Conservation (phyloP, 768 basidiomycete genomes). For the Termitomyces sp. region DNA sequence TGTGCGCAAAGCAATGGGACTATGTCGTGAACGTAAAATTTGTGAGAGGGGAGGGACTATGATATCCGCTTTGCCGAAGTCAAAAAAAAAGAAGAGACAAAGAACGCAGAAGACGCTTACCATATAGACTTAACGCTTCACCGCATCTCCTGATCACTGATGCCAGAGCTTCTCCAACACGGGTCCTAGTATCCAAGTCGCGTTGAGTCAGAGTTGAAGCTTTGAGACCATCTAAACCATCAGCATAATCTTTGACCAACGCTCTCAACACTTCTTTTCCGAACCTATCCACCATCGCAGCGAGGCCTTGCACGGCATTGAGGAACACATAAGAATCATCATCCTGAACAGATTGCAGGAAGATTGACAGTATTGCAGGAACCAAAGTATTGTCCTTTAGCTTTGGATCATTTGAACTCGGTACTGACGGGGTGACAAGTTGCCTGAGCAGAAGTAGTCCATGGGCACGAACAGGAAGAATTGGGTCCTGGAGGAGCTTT, state of each 20-base stretch:
- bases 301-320: constrained; percentile 86
- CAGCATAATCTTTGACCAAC: constrained; percentile 63
- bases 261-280: constrained; percentile 67
- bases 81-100: background rate
- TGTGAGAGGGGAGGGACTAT: constrained; percentile 69
- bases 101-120: constrained; percentile 33
- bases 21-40: constrained; percentile 48
- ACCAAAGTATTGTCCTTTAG: constrained; percentile 53
- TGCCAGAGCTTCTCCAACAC: constrained; percentile 83
- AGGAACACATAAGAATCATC: constrained; percentile 96
- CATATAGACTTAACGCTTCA: constrained; percentile 57
- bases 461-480: constrained; percentile 91
- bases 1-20: constrained; percentile 70
- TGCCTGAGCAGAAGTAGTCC: constrained; percentile 80
- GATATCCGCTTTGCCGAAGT: constrained; percentile 45
- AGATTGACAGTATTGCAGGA: constrained; percentile 83
- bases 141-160: constrained; percentile 73
- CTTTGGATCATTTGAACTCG: constrained; percentile 15
- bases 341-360: constrained; percentile 79
- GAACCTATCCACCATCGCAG: constrained; percentile 75
- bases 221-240: constrained; percentile 45
- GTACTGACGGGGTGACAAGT: constrained; percentile 46
- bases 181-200: constrained; percentile 68
- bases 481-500: constrained; percentile 83
- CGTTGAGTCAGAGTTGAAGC: constrained; percentile 39